A percentile compares a stretch with the other conserved stretches of the same genome.
phyloP scores from a whole-genome alignment of 768 basidiomycete species.

The Tulasnella sp. region DNA sequence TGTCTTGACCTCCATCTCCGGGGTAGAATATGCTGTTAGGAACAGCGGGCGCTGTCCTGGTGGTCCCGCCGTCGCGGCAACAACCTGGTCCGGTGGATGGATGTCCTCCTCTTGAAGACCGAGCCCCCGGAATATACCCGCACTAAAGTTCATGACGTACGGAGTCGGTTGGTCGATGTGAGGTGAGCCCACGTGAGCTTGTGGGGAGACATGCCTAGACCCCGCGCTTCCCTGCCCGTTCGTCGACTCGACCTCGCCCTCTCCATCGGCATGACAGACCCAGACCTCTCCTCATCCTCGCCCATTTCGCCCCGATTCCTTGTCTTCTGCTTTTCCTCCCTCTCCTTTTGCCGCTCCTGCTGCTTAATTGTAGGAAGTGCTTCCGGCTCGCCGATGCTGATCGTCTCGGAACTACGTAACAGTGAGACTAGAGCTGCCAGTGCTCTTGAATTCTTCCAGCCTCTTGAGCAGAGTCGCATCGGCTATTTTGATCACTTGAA shows the following conservation, averaged over 20 bases:
- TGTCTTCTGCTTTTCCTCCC: conserved; percentile 19
- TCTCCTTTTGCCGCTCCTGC: conserved; percentile 46
- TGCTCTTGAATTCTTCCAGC: conserved; percentile 90
- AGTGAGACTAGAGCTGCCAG: conserved; percentile 78
- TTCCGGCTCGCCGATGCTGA: conserved; percentile 70
- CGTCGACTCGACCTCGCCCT: neutral
- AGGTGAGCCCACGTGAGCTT: neutral
- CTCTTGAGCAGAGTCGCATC: conserved; percentile 91
- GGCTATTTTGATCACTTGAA: conserved; percentile 97
- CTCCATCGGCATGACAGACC: neutral
- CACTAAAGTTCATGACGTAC: conserved; percentile 3
- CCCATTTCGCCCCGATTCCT: conserved; percentile 24
- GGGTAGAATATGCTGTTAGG: conserved; percentile 14
- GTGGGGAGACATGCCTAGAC: conserved; percentile 7
- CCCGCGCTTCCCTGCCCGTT: neutral
- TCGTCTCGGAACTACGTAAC: conserved; percentile 85
- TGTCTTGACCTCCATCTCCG: neutral
- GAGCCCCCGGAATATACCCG: conserved; percentile 17
- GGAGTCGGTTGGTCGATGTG: neutral
- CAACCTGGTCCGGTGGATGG: neutral
- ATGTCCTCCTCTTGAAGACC: conserved; percentile 14
- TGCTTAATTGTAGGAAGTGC: conserved; percentile 72
- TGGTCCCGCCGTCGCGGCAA: neutral
- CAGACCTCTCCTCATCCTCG: conserved; percentile 8
- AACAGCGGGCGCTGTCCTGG: conserved; percentile 14